Evolutionary conservation across 192 early-diverging fungal species (phyloP).

Genomic region (Coemansia sp.): DNA sequence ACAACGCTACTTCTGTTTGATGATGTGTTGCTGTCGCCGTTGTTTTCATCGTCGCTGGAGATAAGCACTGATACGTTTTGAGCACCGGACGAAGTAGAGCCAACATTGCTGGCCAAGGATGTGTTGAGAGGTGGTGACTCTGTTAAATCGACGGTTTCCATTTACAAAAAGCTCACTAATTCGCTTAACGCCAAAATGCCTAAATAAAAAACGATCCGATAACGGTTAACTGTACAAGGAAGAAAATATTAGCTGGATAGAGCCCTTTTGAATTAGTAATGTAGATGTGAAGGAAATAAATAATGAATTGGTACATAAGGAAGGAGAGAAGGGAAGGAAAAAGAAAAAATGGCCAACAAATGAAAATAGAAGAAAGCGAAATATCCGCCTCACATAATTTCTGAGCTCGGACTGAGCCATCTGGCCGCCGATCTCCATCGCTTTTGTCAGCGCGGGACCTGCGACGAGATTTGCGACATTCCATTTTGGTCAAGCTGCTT

Average conservation of each 20-base stretch:
- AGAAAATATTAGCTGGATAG: constrained; percentile 2
- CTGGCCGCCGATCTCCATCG: too few relatives aligned
- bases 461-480: constrained; percentile 38
- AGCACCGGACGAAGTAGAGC: neutral
- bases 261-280: neutral
- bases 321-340: constrained; percentile 2
- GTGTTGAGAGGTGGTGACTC: constrained; percentile 26
- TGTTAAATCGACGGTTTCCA: constrained; percentile 39
- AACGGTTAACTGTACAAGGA: neutral
- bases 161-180: neutral
- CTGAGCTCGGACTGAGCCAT: too few relatives aligned
- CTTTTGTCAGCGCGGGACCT: constrained; percentile 18
- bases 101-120: neutral
- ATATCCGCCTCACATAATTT: neutral
- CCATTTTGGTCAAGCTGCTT: constrained; percentile 17
- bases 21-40: constrained; percentile 16
- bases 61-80: constrained; percentile 11
- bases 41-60: constrained; percentile 41
- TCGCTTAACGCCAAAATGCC: neutral
- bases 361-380: neutral
- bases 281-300: neutral
- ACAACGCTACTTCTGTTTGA: neutral
- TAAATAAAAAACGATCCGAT: neutral
- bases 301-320: neutral
- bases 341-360: neutral